Percentiles rank a stretch among this genome's conserved stretches.
Evolutionary conservation across 2,329 filamentous ascomycete genomes (phyloP).

Genomic region (Sporothrix luriei): DNA sequence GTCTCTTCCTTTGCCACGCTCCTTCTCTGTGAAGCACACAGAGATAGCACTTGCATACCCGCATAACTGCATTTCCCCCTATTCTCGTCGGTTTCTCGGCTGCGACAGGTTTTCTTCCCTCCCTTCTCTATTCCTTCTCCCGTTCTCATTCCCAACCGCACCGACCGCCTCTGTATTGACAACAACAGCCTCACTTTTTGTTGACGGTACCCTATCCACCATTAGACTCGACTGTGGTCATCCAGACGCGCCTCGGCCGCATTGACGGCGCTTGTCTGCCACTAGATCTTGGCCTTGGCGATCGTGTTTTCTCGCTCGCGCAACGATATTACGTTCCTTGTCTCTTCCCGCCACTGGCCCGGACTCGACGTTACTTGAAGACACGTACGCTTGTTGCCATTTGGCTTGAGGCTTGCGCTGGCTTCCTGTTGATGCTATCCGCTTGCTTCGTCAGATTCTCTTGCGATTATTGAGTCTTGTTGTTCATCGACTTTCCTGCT

Average conservation of each 20-base stretch:
- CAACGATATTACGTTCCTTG: background rate
- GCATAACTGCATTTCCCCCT: constrained; percentile 27
- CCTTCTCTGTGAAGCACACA: constrained; percentile 2
- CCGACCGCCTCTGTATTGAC: constrained; percentile 12
- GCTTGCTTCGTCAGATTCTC: background rate
- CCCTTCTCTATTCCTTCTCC: background rate
- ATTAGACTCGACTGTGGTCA: constrained; percentile 3
- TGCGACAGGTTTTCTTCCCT: constrained; percentile 17
- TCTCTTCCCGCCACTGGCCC: constrained; percentile 12
- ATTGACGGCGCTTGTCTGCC: constrained; percentile 7
- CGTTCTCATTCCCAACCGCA: background rate
- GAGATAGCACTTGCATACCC: constrained; percentile 20
- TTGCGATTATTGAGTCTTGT: background rate
- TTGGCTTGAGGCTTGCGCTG: background rate
- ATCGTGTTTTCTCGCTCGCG: background rate
- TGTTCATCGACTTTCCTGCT: background rate
- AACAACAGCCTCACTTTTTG: background rate
- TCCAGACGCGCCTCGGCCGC: background rate
- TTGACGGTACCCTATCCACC: background rate
- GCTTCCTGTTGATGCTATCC: constrained; percentile 1
- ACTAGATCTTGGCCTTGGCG: constrained; percentile 1
- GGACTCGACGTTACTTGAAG: background rate
- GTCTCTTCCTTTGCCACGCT: constrained; percentile 16
- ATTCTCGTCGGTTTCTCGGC: constrained; percentile 11
- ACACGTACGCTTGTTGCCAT: background rate